Base-by-base conservation (phyloP, 768 basidiomycete species). In the Baorangia bicolor region DNA sequence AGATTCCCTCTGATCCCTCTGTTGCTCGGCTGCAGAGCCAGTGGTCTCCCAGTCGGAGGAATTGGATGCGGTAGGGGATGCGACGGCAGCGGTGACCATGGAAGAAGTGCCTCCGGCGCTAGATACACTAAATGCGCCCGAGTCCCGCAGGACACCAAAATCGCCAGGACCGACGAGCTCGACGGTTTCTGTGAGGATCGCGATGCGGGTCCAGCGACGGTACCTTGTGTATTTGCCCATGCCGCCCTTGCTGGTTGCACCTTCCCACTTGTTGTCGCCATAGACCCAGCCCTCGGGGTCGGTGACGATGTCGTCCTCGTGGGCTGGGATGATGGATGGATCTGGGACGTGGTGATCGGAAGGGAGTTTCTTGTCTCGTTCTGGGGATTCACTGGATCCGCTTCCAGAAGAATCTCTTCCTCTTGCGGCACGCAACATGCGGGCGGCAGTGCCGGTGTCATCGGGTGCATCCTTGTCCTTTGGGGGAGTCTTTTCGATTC, bases 241-340 rank as follows among this genome's bases (percentile, higher is more conserved):
- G 7, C 92, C 92, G 45, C 92, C 91, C 61, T 86, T 88, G 52
- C 77, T 76, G 51, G 84, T 86, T 42, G 81, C 77, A 20, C 75
- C 80, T 66, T 97, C 94, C 94, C 94, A 98, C 69, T 97, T 96
- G 70, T 98, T 98, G 62, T 95, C 94, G 2, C 86, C 88, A 64
- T 94, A 97, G 7, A 94, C 81, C 94, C 94, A 98, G 5, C 94
- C 94, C 57, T 95, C 92, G 4, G 78, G 67, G 67, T 98, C 94
- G 2, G 94, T 96, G 35, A 74, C 67, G 28, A 75, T 73, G 41
- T 86, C 82, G 50, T 84, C 82, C 2, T 79, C 79, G 16, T 73
- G 72, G 3, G 68, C 65, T 37, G 50, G 73, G 64, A 51, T 72
- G 47, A 64, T 69, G 31, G 66, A 60, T 2, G 66, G 54, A 46